Evolutionary conservation across 768 basidiomycete species (phyloP), one percentile per base, ranked within the genome.

Genomic region (Phylloporus arenicola): DNA sequence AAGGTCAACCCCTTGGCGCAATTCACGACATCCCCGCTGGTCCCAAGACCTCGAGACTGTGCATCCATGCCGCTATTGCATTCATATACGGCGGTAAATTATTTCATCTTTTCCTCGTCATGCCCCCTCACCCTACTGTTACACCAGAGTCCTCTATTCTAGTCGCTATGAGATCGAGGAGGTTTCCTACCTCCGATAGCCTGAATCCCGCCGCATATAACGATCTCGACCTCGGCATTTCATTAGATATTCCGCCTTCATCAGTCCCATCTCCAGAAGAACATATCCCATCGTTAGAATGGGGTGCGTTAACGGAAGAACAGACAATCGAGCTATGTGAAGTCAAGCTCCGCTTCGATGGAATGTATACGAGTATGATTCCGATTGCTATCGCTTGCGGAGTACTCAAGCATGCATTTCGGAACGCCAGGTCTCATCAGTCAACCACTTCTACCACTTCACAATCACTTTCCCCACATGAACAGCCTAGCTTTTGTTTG

Each of bases 251-350:
- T 20, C 29, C 59, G 8, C 55, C 57, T 8, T 22, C 64, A 7
- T 51, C 45, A 9, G 46, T 43, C 17, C 43, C 43, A n/a, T 45
- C 48, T 33, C 33, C 53, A n/a, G 65, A 64, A n/a, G 63, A 69
- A n/a, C 53, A 39, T 25, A 43, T 47, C 16, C 49, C 59, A 24
- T 45, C 63, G 10, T 47, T 65, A 4, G 69, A 75, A 37, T 75
- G 78, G 76, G 82, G 84, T 43, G 65, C 70, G 39, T 78, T 78
- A 67, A 77, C 80, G 5, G 84, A 86, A 60, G 83, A 86, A 46
- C 67, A 70, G 7, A 72, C 63, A 3, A 78, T 88, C 52, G 78
- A 84, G 31, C 54, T 88, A n/a, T 80, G 72, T 47, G 81, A 85
- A 65, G 73, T 85, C 10, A 72, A 73, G 25, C 59, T 86, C 14